Evolutionary conservation across 2,329 filamentous ascomycete species (phyloP), one percentile per base, ranked within the genome.

Genomic region (Allantophomopsis lycopodina): DNA sequence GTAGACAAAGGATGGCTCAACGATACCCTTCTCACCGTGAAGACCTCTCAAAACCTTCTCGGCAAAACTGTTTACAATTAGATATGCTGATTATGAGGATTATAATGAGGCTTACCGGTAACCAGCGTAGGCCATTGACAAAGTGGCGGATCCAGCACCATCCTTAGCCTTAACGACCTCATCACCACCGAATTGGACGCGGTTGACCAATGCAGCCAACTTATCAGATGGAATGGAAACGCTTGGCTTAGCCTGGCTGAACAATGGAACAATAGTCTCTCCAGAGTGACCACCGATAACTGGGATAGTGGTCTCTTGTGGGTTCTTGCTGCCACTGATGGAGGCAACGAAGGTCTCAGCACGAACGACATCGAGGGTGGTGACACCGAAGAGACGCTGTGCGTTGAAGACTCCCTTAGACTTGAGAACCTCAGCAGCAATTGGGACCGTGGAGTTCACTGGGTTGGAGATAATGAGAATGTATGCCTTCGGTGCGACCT

Each of bases 401-500:
- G 91, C 71, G 71, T 98, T 83, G 68, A 96, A 98, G 57, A 94
- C 86, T 53, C 79, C 79, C 61, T 87, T 87, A 53, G 75, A 71
- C 78, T 95, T 96, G 61, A 98, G 80, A 45, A 95, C 84, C 72
- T 98, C 91, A 52, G 88, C 91, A 48, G 91, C 84, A 58, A 98
- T 95, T 48, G 91, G 91, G 42, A 98, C 91, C 42, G 91, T 98
- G 39, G 87, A 94, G 80, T 98, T 98, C 65, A 98, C 91, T 43
- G 91, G 91, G 77, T 98, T 98, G 57, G 89, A 96, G 65, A 98
- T 98, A 69, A 98, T 79, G 49, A 96, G 79, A 60, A 94, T 78
- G 68, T 81, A 94, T 41, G 91, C 91, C 62, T 95, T 93, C 60
- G 91, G 91, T 60, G 79, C 80, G 57, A 82, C 77, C 60, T 95